These are phyloP conservation scores for Astrothelium subdiscretum DNA, from an alignment of 495 filamentous ascomycete species.

Conservation along the genomic window DNA sequence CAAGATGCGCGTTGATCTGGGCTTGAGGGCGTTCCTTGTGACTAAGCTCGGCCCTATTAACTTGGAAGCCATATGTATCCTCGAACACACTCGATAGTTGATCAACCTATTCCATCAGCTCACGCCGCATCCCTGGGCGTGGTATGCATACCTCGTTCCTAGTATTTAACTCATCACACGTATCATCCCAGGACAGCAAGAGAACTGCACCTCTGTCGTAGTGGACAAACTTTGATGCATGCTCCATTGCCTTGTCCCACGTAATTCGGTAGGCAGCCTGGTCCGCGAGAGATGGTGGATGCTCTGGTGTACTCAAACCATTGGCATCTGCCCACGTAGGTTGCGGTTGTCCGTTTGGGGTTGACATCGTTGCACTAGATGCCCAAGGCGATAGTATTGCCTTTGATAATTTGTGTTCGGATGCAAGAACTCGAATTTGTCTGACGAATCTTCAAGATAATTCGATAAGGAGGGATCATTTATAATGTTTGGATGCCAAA, in stretches of 20 bases:
- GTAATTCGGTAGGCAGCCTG: not conserved
- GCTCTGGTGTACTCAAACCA: too few species aligned
- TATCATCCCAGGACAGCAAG: not conserved
- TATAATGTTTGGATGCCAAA: not conserved
- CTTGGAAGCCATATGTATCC: conserved; percentile 7
- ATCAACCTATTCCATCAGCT: not conserved
- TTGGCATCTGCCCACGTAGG: too few species aligned
- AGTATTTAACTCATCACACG: not conserved
- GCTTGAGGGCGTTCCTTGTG: not conserved
- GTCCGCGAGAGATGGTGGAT: not conserved
- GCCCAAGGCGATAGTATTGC: not conserved
- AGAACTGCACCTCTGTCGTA: not conserved
- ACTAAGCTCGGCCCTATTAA: not conserved
- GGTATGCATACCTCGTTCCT: not conserved
- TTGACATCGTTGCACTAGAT: not conserved
- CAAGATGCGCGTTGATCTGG: not conserved
- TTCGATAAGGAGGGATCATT: not conserved
- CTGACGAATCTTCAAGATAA: not conserved
- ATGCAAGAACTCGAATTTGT: not conserved
- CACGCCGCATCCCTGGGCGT: not conserved
- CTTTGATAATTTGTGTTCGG: not conserved
- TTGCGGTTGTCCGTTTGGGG: not conserved
- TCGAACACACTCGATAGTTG: not conserved
- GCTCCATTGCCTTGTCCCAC: not conserved
- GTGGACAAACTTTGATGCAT: not conserved